Base-by-base conservation (phyloP, 2,329 filamentous ascomycete genomes). In the Ophiocordyceps sinensis region DNA sequence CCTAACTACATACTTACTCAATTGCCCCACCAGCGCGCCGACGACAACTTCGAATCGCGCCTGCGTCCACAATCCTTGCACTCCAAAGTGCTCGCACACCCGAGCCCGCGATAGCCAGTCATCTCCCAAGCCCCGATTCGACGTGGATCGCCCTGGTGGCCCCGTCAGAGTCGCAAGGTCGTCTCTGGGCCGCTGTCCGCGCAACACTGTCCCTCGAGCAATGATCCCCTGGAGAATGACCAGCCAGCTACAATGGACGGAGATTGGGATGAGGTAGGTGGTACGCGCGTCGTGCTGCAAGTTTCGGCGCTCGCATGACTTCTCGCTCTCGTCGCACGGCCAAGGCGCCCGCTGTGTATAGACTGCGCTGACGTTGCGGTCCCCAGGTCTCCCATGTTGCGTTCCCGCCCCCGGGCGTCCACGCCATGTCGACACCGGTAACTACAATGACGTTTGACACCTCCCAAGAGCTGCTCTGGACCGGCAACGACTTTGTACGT, bases 371-470 rank as follows among this genome's bases (percentile, higher is more conserved):
- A 51, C 37, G 43, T 49, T 37, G 45, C 31, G 23, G 26, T 44
- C 14, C 43, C 19, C 43, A 94, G 82, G 77, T 94, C 62, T 77
- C 79, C 62, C 82, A 86, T 62, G 78, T 91, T 64, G 74, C 79
- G 59, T 77, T 93, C 63, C 85, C 86, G 60, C 79, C 84, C 53
- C 79, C 83, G 54, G 80, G 77, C 56, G 70, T 77, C 53, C 79
- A 82, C 65, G 73, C 73, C 49, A 67, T 82, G 53, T 73, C 79
- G 36, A 82, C 82, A 19, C 77, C 77, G 43, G 77, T 86, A 50
- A 81, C 83, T 36, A 81, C 86, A 3, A 75, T 95, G 60, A 82
- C 83, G 38, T 98, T 98, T 62, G 91, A 98, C 60, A 82, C 82
- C 43, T 71, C 73, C 32, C 83, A 94, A 59, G 91, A 98, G 60